Evolutionary conservation across 163 green algal genomes (phyloP), one percentile per base, ranked within the genome.

Genomic region (Chlamydomonas reinhardtii): DNA sequence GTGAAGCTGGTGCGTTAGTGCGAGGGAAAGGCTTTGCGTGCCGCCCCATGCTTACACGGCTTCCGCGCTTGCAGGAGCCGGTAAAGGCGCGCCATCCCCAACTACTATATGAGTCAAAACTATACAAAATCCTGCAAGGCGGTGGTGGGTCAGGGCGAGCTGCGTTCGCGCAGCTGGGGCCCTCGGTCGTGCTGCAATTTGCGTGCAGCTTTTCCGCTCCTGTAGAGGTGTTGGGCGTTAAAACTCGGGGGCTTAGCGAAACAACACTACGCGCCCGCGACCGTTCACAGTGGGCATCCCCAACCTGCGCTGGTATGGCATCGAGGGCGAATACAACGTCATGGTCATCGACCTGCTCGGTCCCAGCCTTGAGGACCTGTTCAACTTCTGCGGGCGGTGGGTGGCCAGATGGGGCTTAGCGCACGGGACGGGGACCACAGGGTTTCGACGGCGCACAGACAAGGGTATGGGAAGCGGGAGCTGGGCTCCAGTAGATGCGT

Each of bases 281-380:
- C 48, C 48, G 14, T 56, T 2, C 32, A 22, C 95, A 98, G 97
- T 96, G 61, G 98, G 98, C 66, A 98, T 99, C 62, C 98, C 98
- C 35, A 99, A 98, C 90, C 95, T 99, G 74, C 91, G 97, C 52
- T 99, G 98, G 98, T 99, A 98, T 93, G 98, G 98, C 65, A 94
- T 99, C 12, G 98, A 99, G 93, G 98, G 98, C 11, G 98, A 99
- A 87, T 99, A 99, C 95, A 99, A 99, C 89, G 97, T 99, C 62
- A 99, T 99, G 97, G 98, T 99, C 34, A 96, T 99, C 39, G 98
- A 99, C 88, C 94, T 99, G 83, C 93, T 99, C 52, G 98, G 98
- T 2, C 98, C 98, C 22, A 97, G 91, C 79, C 87, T 99, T 76
- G 98, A 99, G 76, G 97, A 99, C 91, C 92, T 99, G 5, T 99